Conservation (phyloP, 2,329 filamentous ascomycete genomes). For the Ophiostoma angusticollis region DNA sequence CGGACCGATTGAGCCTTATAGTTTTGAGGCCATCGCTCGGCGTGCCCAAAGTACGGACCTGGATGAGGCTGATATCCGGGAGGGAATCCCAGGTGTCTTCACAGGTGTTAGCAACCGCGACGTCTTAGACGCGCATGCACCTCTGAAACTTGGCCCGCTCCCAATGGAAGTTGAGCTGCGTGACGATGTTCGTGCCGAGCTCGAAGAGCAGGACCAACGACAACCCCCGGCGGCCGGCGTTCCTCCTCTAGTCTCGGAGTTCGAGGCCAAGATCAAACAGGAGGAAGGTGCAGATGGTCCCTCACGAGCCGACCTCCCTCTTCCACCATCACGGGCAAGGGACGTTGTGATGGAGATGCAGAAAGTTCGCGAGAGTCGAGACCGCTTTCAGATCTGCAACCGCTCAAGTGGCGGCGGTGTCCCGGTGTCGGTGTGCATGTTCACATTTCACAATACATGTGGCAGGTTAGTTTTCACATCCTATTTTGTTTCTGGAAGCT, state of each 20-base stretch:
- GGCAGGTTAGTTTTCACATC: constrained; percentile 52
- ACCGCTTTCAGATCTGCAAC: constrained; percentile 78
- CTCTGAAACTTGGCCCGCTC: constrained; percentile 65
- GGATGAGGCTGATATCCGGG: constrained; percentile 49
- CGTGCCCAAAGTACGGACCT: constrained; percentile 47
- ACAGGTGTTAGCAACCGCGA: constrained; percentile 50
- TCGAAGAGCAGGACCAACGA: constrained; percentile 72
- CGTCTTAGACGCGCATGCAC: constrained; percentile 40
- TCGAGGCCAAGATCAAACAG: constrained; percentile 75
- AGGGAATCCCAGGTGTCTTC: constrained; percentile 51
- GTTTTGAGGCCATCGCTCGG: constrained; percentile 47
- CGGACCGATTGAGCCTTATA: constrained; percentile 51
- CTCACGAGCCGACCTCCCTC: constrained; percentile 63
- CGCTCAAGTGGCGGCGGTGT: constrained; percentile 73
- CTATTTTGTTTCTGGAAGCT: background rate
- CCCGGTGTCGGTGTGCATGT: constrained; percentile 85
- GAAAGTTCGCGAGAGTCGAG: constrained; percentile 83
- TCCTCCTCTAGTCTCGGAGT: constrained; percentile 69
- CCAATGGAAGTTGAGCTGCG: constrained; percentile 74
- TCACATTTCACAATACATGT: constrained; percentile 93
- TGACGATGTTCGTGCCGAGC: constrained; percentile 73
- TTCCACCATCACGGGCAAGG: constrained; percentile 75
- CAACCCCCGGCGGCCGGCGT: constrained; percentile 60
- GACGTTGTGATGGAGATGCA: constrained; percentile 93
- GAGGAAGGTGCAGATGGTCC: constrained; percentile 82